Percentiles rank a stretch among this genome's conserved stretches.
These are phyloP conservation scores for Gossypium arboreum DNA, from an alignment of 345 rosid genomes.

Conservation along the genomic window DNA sequence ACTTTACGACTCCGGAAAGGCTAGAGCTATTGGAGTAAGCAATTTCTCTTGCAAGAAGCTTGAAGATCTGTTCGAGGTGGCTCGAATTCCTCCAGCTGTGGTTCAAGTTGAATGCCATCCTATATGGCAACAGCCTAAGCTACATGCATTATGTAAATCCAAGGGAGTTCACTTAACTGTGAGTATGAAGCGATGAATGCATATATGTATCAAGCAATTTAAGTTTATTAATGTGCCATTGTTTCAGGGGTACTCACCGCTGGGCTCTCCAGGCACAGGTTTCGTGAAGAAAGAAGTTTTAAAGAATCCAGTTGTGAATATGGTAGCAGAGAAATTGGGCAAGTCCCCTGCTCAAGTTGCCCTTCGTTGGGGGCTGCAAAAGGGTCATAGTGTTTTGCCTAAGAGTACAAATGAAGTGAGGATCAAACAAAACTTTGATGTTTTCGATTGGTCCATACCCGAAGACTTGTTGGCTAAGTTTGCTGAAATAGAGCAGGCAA, in stretches of 20 bases:
- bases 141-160: conserved; percentile 60
- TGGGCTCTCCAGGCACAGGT: conserved; percentile 47
- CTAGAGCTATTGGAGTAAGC: conserved; percentile 57
- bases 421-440: conserved; percentile 39
- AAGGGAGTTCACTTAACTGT: conserved; percentile 72
- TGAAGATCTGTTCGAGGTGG: conserved; percentile 22
- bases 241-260: conserved; percentile 54
- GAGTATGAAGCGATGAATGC: conserved; percentile 23
- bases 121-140: conserved; percentile 58
- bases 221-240: not conserved
- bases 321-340: conserved; percentile 51
- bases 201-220: not conserved
- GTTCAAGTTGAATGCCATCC: conserved; percentile 35
- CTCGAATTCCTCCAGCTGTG: conserved; percentile 42
- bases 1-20: conserved; percentile 56
- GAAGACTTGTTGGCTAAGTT: conserved; percentile 38
- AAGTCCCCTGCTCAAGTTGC: conserved; percentile 56
- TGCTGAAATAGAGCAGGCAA: conserved; percentile 56
- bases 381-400: conserved; percentile 59
- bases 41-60: conserved; percentile 57
- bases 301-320: conserved; percentile 29
- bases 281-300: conserved; percentile 36
- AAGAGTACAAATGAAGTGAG: conserved; percentile 50
- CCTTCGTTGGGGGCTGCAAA: conserved; percentile 60
- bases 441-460: conserved; percentile 47